Evolutionary conservation across 768 basidiomycete species (phyloP), one percentile per base, ranked within the genome.

Genomic region (Pleurotus sapidus): DNA sequence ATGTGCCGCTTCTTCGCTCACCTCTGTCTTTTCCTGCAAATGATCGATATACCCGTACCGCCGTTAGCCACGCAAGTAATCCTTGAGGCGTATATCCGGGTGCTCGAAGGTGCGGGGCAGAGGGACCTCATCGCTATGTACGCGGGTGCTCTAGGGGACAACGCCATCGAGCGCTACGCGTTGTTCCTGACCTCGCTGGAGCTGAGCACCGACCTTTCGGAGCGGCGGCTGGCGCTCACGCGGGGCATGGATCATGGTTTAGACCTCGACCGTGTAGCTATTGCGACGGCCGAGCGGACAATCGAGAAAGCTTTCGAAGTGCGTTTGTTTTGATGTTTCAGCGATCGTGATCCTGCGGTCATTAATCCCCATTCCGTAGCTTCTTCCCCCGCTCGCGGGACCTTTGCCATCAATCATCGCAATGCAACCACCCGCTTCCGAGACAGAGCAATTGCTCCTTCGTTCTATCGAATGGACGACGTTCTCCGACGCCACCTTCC

Each of bases 391-490:
- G 4, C 62, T 82, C 18, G 82, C 78, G 43, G 86, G 84, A 3
- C 76, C 81, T 0, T 72, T 89, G 23, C 87, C 89, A 0, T 83
- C 82, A 0, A 74, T 86, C n/a, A 79, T 84, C 47, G 72, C 76
- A 2, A 63, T 82, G 42, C 87, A 86, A 60, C 75, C 77, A 8
- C 76, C 80, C 0, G 77, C 88, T 0, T 81, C 77, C 1, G 83
- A 85, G 14, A 70, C 72, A 0, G 89, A 93, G 65, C 65, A 72
- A 59, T 68, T 90, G 48, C 76, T 98, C 6, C 78, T 96, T 27
- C 84, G 95, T 17, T 91, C 92, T 0, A 87, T 98, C 49, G 95
- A 98, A 65, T 99, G 96, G 96, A 90, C 95, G 51, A 89, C 84
- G 0, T 90, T 91, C 67, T 76, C 80, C 62, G 82, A 84, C 30